Evolutionary conservation across 352 stramenopile genomes (phyloP), one percentile per base, ranked within the genome.

Genomic region (Peronospora belbahrii): DNA sequence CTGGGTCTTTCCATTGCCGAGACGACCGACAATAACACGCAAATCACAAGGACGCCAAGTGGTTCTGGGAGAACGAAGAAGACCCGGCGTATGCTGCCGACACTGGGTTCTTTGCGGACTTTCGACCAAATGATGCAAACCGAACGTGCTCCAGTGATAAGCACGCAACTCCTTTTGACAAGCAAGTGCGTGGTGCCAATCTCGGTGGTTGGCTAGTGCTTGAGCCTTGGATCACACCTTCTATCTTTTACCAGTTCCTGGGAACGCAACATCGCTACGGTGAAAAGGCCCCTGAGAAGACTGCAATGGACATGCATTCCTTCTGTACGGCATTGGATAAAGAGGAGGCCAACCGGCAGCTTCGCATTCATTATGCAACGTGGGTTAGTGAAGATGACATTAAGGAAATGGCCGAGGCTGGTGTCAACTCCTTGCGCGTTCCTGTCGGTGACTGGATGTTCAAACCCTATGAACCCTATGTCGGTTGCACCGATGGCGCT

Each of bases 311-410:
- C 61, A 86, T 60, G 44, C 88, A 95, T 56, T 89, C 73, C 6
- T 97, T 97, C 66, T 89, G 77, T 54, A 79, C 64, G 17, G 80
- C 85, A 6, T 47, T 97, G 7, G 86, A 88, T 13, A 53, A 72
- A 0, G 56, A 94, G 33, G 84, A 98, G 58, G 90, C 82, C 13
- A 97, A 97, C 65, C 64, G 72, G 13, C 90, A 97, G 59, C 63
- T 98, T 4, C 73, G 78, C 13, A 74, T 85, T 42, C 93, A 98
- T 69, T 97, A 87, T 83, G 74, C 88, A 15, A 88, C 73, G 15
- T 98, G 89, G 89, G 88, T 98, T 8, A 97, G 86, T 1, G 80
- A 97, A 60, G 75, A 73, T 30, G 86, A 97, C 49, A 92, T 97
- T 44, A 61, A 61, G 14, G 65, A 95, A 52, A 75, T 97, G 47